Percentiles rank a stretch among this genome's conserved stretches.
Evolutionary conservation across 1,284 basidiomycete species (phyloP).

Genomic region (Grifola frondosa): DNA sequence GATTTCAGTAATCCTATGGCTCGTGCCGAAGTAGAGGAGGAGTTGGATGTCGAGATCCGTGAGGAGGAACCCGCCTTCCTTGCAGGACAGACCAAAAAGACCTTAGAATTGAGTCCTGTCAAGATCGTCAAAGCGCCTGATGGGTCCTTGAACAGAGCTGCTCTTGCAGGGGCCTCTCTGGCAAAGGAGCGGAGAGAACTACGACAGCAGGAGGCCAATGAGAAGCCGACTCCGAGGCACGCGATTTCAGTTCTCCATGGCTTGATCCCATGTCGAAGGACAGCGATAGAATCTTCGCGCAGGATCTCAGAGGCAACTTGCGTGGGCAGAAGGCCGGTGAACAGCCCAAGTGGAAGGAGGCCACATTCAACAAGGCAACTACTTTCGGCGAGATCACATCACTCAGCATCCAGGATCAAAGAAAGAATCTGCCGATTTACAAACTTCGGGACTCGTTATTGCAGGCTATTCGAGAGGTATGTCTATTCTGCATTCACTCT

Average conservation of each 20-base stretch:
- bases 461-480: conserved; percentile 86
- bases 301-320: conserved; percentile 85
- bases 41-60: conserved; percentile 95
- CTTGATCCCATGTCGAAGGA: conserved; percentile 96
- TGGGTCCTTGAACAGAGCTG: conserved; percentile 93
- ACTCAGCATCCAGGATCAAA: conserved; percentile 92
- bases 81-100: conserved; percentile 93
- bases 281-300: conserved; percentile 86
- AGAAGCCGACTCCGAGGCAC: conserved; percentile 89
- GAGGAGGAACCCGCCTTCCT: conserved; percentile 98
- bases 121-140: conserved; percentile 96
- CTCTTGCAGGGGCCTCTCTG: conserved; percentile 87
- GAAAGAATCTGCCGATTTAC: conserved; percentile 90
- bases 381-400: conserved; percentile 92
- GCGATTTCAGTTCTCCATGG: conserved; percentile 95
- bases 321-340: conserved; percentile 83
- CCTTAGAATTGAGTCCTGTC: conserved; percentile 93
- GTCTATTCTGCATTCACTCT: conserved; percentile 25
- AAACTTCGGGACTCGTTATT: conserved; percentile 93
- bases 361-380: conserved; percentile 94
- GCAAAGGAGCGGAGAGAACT: conserved; percentile 96
- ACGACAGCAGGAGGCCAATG: conserved; percentile 92
- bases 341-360: conserved; percentile 89
- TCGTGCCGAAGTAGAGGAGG: conserved; percentile 90
- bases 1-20: conserved; percentile 78